Percentiles rank a stretch among this genome's conserved stretches.
Conservation (phyloP, 805 yeast genomes). For the Candida succiphila region DNA sequence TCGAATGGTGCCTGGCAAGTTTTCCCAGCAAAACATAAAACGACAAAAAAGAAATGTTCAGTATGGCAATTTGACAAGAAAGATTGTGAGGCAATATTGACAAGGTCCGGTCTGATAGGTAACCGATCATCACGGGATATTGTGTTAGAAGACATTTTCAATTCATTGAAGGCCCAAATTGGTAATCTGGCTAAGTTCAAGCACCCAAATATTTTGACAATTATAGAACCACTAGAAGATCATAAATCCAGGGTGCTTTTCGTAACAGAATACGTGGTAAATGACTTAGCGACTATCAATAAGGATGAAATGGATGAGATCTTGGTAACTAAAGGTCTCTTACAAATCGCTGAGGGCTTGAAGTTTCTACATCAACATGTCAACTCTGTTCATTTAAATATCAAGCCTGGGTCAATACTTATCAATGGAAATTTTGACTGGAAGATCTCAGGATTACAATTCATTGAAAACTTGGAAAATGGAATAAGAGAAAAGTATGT, state of each 20-base stretch:
- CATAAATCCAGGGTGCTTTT: constrained; percentile 68
- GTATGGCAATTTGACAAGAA: constrained; percentile 84
- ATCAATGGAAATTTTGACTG: constrained; percentile 85
- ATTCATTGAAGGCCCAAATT: constrained; percentile 57
- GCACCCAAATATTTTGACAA: constrained; percentile 79
- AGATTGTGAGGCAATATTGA: constrained; percentile 49
- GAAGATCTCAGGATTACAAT: constrained; percentile 76
- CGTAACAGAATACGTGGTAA: constrained; percentile 70
- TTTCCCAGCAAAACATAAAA: constrained; percentile 70
- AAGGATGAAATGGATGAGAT: constrained; percentile 55
- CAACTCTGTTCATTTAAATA: constrained; percentile 62
- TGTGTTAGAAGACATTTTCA: constrained; percentile 52
- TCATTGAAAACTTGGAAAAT: constrained; percentile 34
- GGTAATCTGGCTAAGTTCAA: constrained; percentile 67
- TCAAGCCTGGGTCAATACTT: constrained; percentile 69
- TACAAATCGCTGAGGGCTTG: constrained; percentile 69
- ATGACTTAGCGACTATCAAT: constrained; percentile 19
- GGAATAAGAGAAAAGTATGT: constrained; percentile 49
- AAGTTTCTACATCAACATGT: constrained; percentile 77
- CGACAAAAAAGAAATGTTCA: constrained; percentile 54
- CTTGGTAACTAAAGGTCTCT: constrained; percentile 65
- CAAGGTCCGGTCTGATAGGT: constrained; percentile 38
- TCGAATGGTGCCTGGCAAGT: constrained; percentile 76
- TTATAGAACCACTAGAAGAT: constrained; percentile 86
- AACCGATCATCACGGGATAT: constrained; percentile 38